Base-by-base conservation (phyloP, 352 stramenopile species). In the Pythium guiyangense region DNA sequence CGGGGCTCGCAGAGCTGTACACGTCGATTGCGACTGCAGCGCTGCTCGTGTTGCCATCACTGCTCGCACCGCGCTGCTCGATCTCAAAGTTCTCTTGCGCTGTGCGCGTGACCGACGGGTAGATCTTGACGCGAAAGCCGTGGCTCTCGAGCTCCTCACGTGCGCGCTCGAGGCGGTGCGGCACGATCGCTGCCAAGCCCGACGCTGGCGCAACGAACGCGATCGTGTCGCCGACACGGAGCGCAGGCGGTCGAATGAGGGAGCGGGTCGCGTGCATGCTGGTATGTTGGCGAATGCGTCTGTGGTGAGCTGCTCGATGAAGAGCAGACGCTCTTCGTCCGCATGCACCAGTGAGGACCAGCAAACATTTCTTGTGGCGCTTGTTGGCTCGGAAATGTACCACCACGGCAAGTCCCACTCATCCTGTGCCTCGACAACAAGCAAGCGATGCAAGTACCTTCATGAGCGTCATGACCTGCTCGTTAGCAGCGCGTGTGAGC, bases 1-100 rank as follows among this genome's bases (percentile, higher is more conserved):
- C 62, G 4, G 74, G 68, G 22, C 80, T 73, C 0, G 74, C 74
- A 42, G 77, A 85, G 49, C 70, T 80, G 60, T 85, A 85, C 18
- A 59, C 29, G 11, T 39, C 47, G 15, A 49, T 59, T 27, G 39
- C 9, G 34, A 37, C 39, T 8, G 40, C 18, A 45, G 60, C 25
- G 37, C 11, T 37, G 50, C 40, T 9, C 26, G n/a, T 15, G 52
- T 44, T 26, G 15, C 47, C 29, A 46, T 11, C 11, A 54, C 22
- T 11, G 59, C 50, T 4, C 29, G 34, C 29, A 53, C 44, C 27
- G 64, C 20, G 25, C 60, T 25, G 34, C 27, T 57, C 26, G 14
- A 52, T 6, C 18, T 44, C n/a, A 20, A 47, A 43, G 46, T 74
- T 84, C 39, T 80, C 60, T 46, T 80, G 42, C 1, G 73, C 45